Percentiles rank a stretch among this genome's conserved stretches.
Conservation (phyloP, 371 early-diverging fungal species). For the Syncephalastrum contaminatum region DNA sequence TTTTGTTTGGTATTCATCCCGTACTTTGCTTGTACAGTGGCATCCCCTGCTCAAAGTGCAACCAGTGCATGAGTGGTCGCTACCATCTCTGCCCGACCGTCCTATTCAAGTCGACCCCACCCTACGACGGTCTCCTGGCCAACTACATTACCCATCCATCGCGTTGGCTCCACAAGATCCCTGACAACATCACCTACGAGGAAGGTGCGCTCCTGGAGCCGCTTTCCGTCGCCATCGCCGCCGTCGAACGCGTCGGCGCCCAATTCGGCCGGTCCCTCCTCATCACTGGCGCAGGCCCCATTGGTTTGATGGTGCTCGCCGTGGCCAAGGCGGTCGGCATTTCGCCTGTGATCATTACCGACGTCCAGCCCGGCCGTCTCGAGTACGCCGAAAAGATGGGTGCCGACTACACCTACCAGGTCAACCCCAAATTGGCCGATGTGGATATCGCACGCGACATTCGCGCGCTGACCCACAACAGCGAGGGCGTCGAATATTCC, state of each 20-base stretch:
- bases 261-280: conserved; percentile 41
- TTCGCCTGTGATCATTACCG: conserved; percentile 39
- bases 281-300: conserved; percentile 44
- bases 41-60: conserved; percentile 45
- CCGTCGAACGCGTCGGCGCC: conserved; percentile 36
- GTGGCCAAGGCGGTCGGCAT: conserved; percentile 43
- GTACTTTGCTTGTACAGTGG: conserved; percentile 24
- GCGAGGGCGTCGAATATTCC: conserved; percentile 23
- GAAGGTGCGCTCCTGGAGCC: conserved; percentile 51
- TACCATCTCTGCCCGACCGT: conserved; percentile 48
- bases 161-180: conserved; percentile 27
- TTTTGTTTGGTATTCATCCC: conserved; percentile 1
- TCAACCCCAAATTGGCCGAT: conserved; percentile 27
- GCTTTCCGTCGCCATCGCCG: conserved; percentile 45
- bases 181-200: conserved; percentile 36
- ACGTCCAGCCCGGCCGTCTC: conserved; percentile 38
- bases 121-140: conserved; percentile 40
- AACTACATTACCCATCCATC: conserved; percentile 47
- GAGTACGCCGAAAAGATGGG: conserved; percentile 42
- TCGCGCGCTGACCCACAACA: conserved; percentile 25
- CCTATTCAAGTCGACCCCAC: conserved; percentile 47
- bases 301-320: conserved; percentile 43
- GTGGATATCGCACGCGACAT: conserved; percentile 17
- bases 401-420: conserved; percentile 33
- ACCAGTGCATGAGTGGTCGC: conserved; percentile 46